A percentile compares a stretch with the other conserved stretches of the same genome.
phyloP scores from a whole-genome alignment of 208 protist species.

The Acanthamoeba royreba region DNA sequence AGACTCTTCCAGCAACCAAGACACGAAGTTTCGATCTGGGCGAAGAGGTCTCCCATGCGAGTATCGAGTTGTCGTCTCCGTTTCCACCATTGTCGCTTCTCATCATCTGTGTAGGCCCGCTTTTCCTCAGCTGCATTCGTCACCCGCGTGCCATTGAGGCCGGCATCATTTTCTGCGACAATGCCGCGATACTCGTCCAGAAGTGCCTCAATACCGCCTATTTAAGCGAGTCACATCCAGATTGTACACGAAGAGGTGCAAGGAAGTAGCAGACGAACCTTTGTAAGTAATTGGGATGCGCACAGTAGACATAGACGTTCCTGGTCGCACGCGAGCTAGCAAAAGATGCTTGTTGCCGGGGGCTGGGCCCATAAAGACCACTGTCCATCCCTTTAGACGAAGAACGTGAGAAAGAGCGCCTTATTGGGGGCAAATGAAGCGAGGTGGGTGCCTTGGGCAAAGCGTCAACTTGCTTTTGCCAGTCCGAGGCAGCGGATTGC shows the following conservation, averaged over 20 bases:
- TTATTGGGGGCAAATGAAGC: not conserved
- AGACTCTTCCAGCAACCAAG: slow-evolving; percentile 17
- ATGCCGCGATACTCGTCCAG: not conserved
- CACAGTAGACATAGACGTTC: not conserved
- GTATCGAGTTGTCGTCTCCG: not conserved
- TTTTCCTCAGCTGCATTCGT: not conserved
- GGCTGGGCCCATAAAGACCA: not conserved
- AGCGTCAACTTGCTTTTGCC: slow-evolving; percentile 10
- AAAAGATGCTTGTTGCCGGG: not conserved
- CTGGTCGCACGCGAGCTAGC: not conserved
- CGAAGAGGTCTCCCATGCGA: not conserved
- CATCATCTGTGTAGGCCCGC: not conserved
- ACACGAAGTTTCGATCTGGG: not conserved
- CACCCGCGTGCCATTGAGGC: not conserved
- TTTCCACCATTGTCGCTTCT: slow-evolving; percentile 26
- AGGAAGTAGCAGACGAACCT: not conserved
- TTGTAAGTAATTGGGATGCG: not conserved
- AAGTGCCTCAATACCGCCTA: not conserved
- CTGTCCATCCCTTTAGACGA: not conserved
- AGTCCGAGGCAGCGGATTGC: not conserved
- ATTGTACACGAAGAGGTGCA: not conserved
- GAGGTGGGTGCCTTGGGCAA: not conserved
- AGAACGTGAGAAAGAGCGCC: not conserved
- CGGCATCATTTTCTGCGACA: not conserved
- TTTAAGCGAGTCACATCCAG: no score